Evolutionary conservation across 495 filamentous ascomycete species (phyloP), one percentile per base, ranked within the genome.

Genomic region (Diplogelasinospora grovesii): DNA sequence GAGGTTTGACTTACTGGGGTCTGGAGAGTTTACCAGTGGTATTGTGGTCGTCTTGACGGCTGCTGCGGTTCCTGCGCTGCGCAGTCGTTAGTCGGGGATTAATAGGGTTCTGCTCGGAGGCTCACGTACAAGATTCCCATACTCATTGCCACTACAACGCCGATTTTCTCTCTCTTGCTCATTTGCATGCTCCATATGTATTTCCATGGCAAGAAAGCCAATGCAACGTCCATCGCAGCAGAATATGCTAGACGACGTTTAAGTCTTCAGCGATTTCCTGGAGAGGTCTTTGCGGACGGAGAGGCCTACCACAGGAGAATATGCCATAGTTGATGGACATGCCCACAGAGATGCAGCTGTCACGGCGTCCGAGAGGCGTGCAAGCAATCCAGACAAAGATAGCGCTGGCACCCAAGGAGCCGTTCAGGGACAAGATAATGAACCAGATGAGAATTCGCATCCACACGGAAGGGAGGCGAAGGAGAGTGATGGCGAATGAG

Each of bases 81-180:
- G n/a, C n/a, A n/a, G n/a, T n/a, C n/a, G n/a, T n/a, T n/a, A n/a
- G n/a, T n/a, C n/a, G n/a, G n/a, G n/a, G n/a, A n/a, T n/a, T n/a
- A n/a, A n/a, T n/a, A n/a, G n/a, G n/a, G n/a, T 28, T 5, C 6
- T 2, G 3, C 0, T 19, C 18, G 31, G 30, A 38, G 15, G 34
- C 16, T 33, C 1, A 50, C 65, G 35, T 40, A 67, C 64, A 68
- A 61, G 8, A 66, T 36, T 7, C 63, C 63, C 51, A 66, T 59
- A 41, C 56, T 64, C 63, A 66, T 64, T 3, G 56, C 60, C 5
- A 61, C 13, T 8, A 43, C 54, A 3, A 66, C 61, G 5, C 63
- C 63, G 16, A 63, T 37, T 41, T 53, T 59, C 45, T 64, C 63
- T 20, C 52, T 53, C 19, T 37, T 56, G 16, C 49, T 53, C 59